Evolutionary conservation across 306 rosid genomes (phyloP), one percentile per base, ranked within the genome.

Genomic region (Datisca glomerata): DNA sequence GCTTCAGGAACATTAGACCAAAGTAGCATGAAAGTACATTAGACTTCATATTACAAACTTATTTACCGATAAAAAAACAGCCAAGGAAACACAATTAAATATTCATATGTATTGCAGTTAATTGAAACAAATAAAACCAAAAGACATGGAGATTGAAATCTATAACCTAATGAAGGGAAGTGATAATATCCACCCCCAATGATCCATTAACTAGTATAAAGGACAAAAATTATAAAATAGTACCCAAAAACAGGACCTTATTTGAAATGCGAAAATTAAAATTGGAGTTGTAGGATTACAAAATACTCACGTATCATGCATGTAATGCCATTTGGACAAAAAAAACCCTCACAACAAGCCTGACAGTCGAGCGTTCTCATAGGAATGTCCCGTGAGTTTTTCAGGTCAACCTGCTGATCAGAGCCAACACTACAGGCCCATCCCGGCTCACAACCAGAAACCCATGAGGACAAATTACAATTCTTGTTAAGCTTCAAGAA

Each of bases 391-490:
- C 64, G 49, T 12, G 94, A 65, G 54, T 80, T 59, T 43, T 35
- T 57, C 19, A 78, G 72, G 63, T 89, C 75, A 65, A 78, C 65
- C 46, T 54, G 59, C 69, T 77, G 70, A 45, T 56, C 32, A 9
- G 66, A 49, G 48, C 46, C 76, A 31, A 59, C 57, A 61, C 85
- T 64, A 31, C 98, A 91, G 16, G 96, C 95, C 94, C 98, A 91
- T 56, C 98, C 98, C 12, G 98, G 98, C 72, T 91, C 96, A 20
- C 98, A 91, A n/a, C 98, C 94, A 34, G 93, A 28, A 49, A 74
- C 70, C 98, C 98, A 91, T 17, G 93, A 63, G 45, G 96, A 67
- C 56, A 91, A 73, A 75, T 91, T 91, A 65, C 98, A 91, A 51
- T 91, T 91, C 72, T 53, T 71, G 59, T 84, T 91, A 38, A 80